Evolutionary conservation across 2,329 filamentous ascomycete genomes (phyloP), one percentile per base, ranked within the genome.

Genomic region (Thelonectria blattea): DNA sequence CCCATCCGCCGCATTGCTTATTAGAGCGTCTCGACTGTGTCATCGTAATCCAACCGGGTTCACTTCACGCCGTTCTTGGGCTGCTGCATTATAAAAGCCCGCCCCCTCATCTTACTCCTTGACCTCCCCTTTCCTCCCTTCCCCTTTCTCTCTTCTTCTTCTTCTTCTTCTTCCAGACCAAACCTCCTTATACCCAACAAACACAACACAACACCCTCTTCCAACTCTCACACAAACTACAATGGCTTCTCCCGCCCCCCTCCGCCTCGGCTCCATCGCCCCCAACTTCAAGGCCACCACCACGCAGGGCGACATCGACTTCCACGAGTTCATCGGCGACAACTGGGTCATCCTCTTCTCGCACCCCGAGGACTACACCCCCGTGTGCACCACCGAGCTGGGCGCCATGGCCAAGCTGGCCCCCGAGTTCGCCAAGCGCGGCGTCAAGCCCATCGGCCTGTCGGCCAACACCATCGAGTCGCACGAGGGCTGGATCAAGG

Each of bases 381-480:
- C 93, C 56, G 93, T 97, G 61, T 97, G 93, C 85, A 97, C 93
- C 66, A 97, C 93, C 56, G 93, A 97, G 82, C 89, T 97, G 64
- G 93, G 93, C 65, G 93, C 93, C 61, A 96, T 97, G 72, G 91
- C 93, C 70, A 95, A 93, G 80, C 85, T 97, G 65, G 88, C 92
- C 81, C 86, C 88, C 71, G 92, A 97, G 79, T 97, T 97, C 79
- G 85, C 88, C 73, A 92, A 91, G 83, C 88, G 93, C 65, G 88
- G 88, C 66, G 91, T 94, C 72, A 96, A 97, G 86, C 88, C 97
- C 80, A 94, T 97, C 72, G 93, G 93, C 50, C 85, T 97, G 68
- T 90, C 88, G 63, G 93, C 93, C 82, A 96, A 97, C 83, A 92
- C 90, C 70, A 83, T 96, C 65, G 84, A 87, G 72, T 91, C 88